Conservation (phyloP, 306 rosid genomes). For the Luffa aegyptiaca region DNA sequence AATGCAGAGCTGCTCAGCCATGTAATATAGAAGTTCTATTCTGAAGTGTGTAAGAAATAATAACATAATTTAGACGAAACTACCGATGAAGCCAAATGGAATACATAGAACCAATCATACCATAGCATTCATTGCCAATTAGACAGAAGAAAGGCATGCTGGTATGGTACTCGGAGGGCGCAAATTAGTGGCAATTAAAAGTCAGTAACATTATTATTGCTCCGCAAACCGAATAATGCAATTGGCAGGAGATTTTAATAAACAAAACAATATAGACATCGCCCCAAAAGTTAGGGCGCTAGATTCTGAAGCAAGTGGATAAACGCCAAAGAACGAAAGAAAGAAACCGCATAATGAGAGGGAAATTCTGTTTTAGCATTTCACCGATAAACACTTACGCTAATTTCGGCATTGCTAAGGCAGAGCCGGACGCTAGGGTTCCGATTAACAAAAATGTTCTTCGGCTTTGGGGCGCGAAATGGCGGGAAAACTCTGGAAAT, state of each 20-base stretch:
- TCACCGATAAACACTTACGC: constrained; percentile 17
- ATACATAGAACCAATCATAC: neutral
- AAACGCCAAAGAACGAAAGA: neutral
- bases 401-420: constrained; percentile 19
- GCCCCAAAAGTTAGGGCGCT: neutral
- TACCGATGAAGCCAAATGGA: neutral
- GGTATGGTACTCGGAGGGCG: neutral
- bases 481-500: constrained; percentile 14
- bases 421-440: constrained; percentile 8
- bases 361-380: neutral
- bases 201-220: neutral
- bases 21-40: neutral
- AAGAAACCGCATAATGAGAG: neutral
- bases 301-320: neutral
- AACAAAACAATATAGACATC: neutral
- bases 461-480: constrained; percentile 8
- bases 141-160: neutral
- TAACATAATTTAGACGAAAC: neutral
- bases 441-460: constrained; percentile 13
- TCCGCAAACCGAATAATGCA: neutral
- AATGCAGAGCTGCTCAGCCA: neutral
- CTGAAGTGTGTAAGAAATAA: neutral
- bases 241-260: neutral
- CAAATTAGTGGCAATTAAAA: neutral
- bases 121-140: neutral